phyloP scores from a whole-genome alignment of 169 alveolate species.

The Toxoplasma gondii region DNA sequence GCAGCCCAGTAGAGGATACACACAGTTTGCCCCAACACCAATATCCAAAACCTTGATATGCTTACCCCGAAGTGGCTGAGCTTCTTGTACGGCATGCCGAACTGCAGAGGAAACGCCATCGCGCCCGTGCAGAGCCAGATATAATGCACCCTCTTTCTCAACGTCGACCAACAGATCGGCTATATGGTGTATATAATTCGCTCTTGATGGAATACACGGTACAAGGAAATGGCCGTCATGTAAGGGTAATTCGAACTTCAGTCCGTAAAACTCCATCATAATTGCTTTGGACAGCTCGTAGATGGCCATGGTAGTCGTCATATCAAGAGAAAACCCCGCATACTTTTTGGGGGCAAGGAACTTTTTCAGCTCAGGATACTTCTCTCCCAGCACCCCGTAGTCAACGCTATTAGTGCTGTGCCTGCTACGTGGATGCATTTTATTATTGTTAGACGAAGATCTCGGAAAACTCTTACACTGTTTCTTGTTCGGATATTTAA shows the following conservation, averaged over 20 bases:
- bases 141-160: conserved; percentile 4
- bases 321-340: background rate
- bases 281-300: background rate
- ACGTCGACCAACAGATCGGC: conserved; percentile 72
- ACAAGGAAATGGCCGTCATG: conserved; percentile 41
- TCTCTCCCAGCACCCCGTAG: conserved; percentile 40
- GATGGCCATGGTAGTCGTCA: background rate
- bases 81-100: background rate
- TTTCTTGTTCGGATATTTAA: background rate
- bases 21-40: conserved; percentile 77
- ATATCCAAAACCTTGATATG: conserved; percentile 70
- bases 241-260: conserved; percentile 43
- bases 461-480: conserved; percentile 39
- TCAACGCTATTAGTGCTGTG: conserved; percentile 39
- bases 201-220: conserved; percentile 75
- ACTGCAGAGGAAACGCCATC: background rate
- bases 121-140: background rate
- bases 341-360: background rate
- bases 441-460: conserved; percentile 45
- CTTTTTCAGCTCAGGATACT: background rate
- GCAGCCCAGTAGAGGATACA: conserved; percentile 71
- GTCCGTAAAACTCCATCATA: conserved; percentile 35
- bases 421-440: conserved; percentile 67
- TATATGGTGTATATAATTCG: conserved; percentile 74
- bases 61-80: conserved; percentile 55